Evolutionary conservation across 2,329 filamentous ascomycete species (phyloP).

Genomic region (Penicillium brevicompactum): DNA sequence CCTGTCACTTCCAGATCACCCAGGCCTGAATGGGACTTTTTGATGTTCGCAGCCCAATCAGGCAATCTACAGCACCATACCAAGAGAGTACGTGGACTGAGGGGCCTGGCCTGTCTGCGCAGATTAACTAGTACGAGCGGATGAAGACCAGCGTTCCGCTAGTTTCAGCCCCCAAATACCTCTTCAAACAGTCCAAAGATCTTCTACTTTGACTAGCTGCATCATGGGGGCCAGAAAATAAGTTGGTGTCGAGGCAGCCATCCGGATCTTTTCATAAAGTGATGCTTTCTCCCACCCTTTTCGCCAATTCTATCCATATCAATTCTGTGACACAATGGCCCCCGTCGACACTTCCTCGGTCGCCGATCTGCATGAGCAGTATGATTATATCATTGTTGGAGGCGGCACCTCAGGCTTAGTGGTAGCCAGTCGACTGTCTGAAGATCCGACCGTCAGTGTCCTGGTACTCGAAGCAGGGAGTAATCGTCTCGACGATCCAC

Average conservation of each 20-base stretch:
- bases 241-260: too few species aligned
- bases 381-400: constrained; percentile 31
- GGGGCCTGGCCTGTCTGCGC: not conserved
- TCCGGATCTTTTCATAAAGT: too few species aligned
- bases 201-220: not conserved
- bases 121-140: not conserved
- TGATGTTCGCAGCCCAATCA: too few species aligned
- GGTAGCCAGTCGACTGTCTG: constrained; percentile 28
- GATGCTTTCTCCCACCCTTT: not conserved
- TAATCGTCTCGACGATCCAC: constrained; percentile 18
- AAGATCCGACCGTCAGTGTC: constrained; percentile 23
- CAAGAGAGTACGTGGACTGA: not conserved
- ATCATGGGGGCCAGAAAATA: not conserved
- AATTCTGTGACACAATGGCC: not conserved
- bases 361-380: not conserved
- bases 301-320: not conserved
- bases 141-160: not conserved
- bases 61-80: too few species aligned
- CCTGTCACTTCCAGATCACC: too few species aligned
- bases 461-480: constrained; percentile 28
- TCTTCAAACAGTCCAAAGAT: not conserved
- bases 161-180: not conserved
- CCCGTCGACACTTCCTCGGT: constrained; percentile 3
- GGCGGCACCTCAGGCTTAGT: constrained; percentile 32
- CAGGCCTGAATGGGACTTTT: too few species aligned